phyloP scores from a whole-genome alignment of 768 basidiomycete genomes.

The Lentinula raphanica region DNA sequence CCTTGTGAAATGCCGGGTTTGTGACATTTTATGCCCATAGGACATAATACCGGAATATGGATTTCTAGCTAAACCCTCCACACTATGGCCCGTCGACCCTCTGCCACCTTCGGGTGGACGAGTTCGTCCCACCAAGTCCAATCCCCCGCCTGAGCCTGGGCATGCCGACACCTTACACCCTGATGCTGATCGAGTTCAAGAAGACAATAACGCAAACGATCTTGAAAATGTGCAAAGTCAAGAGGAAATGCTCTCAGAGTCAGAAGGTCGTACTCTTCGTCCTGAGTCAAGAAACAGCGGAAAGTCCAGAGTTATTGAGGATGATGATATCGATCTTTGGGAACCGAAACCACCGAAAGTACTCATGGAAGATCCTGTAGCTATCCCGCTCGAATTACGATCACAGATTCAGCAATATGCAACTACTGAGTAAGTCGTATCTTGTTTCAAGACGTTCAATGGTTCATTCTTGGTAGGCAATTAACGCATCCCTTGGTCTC shows the following conservation, averaged over 20 bases:
- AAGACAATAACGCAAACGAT: constrained; percentile 10
- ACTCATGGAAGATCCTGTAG: constrained; percentile 42
- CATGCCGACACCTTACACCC: constrained; percentile 45
- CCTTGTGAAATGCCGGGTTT: not conserved
- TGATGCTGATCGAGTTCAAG: constrained; percentile 20
- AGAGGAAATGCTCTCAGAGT: constrained; percentile 25
- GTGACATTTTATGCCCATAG: constrained; percentile 23
- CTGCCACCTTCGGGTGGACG: constrained; percentile 27
- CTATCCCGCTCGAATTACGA: constrained; percentile 40
- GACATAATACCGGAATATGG: constrained; percentile 66
- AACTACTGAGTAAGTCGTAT: constrained; percentile 53
- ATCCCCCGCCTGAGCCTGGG: constrained; percentile 44
- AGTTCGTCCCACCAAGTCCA: constrained; percentile 29
- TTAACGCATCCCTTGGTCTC: constrained; percentile 68
- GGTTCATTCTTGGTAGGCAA: constrained; percentile 30
- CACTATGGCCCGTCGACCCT: constrained; percentile 51
- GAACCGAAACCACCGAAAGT: constrained; percentile 55
- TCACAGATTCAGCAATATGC: constrained; percentile 78
- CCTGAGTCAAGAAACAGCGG: not conserved
- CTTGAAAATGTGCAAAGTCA: constrained; percentile 21
- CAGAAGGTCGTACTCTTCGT: not conserved
- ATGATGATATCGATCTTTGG: constrained; percentile 31
- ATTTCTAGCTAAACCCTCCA: constrained; percentile 55
- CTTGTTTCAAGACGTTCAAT: not conserved
- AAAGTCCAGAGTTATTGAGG: not conserved